Evolutionary conservation across 352 stramenopile genomes (phyloP).

Genomic region (Pythium apleroticum): DNA sequence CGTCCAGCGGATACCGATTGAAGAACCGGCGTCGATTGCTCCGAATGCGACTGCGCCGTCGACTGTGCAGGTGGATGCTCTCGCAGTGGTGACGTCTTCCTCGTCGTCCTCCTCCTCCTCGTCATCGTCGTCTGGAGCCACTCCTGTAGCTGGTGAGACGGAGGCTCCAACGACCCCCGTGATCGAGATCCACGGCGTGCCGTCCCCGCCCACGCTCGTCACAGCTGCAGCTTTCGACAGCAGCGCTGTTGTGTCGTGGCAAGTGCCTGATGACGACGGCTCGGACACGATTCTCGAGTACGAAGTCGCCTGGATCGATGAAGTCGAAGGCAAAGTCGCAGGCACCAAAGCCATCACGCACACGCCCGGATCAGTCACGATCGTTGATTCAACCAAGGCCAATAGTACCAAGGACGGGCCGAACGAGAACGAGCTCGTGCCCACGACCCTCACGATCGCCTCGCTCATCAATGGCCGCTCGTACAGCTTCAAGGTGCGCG

Average conservation of each 20-base stretch:
- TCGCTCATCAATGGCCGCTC: constrained; percentile 58
- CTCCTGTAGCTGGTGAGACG: not conserved
- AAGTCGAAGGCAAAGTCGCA: constrained; percentile 39
- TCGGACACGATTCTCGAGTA: constrained; percentile 58
- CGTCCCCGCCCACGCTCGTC: constrained; percentile 62
- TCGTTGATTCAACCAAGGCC: constrained; percentile 3
- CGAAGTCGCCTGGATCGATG: constrained; percentile 63
- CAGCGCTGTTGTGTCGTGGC: constrained; percentile 60
- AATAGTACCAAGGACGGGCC: not conserved
- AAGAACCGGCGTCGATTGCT: not conserved
- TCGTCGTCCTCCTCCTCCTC: not conserved
- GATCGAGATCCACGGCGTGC: constrained; percentile 50
- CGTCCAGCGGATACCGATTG: constrained; percentile 13
- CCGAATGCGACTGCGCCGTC: not conserved
- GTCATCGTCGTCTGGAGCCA: not conserved
- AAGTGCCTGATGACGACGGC: constrained; percentile 61
- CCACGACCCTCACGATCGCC: constrained; percentile 44
- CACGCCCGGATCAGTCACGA: constrained; percentile 24
- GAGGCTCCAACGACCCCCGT: not conserved
- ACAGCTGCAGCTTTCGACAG: constrained; percentile 51
- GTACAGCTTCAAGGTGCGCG: constrained; percentile 72
- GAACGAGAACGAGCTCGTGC: constrained; percentile 20
- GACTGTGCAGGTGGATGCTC: not conserved
- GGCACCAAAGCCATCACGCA: constrained; percentile 43
- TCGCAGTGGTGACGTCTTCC: not conserved